Base-by-base conservation (phyloP, 305 asterid species). In the Salvia sclarea region DNA sequence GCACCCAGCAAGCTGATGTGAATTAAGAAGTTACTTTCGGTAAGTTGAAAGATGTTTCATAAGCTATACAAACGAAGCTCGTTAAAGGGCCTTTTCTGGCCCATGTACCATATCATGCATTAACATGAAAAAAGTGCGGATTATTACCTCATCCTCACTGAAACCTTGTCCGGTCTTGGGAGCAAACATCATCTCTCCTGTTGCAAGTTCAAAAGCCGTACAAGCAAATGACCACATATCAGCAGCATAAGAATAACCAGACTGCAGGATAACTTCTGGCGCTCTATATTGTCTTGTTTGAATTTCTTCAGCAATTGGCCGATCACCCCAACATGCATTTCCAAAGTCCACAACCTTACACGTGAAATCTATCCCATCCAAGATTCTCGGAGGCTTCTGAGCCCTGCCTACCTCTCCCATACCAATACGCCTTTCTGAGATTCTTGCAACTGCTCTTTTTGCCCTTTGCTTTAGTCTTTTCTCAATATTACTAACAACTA, bases 151-250 rank as follows among this genome's bases (percentile, higher is more conserved):
- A 74, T 92, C 98, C 73, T 92, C 98, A 33, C 86, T 86, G 86
- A 88, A 92, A 56, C 86, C 91, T 81, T 86, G 87, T 49, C 96
- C 98, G 33, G 69, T 78, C 79, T 90, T 92, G 57, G 98, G 98
- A 45, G 97, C 76, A 73, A 92, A 92, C 88, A 92, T 82, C 98
- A 90, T 92, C 79, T 92, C 97, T 58, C 98, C 98, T n/a, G 97
- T 88, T 35, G 98, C 97, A 54, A 92, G 96, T 82, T 92, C 98
- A 79, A 92, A 81, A 8, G 97, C 96, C 64, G 86, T 90, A 75
- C 98, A 92, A 62, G 91, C 98, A 77, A 92, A 88, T 40, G 98
- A 92, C 98, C 98, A 92, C 85, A 92, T 92, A 78, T 92, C 98
- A 73, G 91, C 81, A 75, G 97, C 75, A 75, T 77, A 85, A 28